Base-by-base conservation (phyloP, 2,329 filamentous ascomycete species). In the Teratosphaeria destructans region DNA sequence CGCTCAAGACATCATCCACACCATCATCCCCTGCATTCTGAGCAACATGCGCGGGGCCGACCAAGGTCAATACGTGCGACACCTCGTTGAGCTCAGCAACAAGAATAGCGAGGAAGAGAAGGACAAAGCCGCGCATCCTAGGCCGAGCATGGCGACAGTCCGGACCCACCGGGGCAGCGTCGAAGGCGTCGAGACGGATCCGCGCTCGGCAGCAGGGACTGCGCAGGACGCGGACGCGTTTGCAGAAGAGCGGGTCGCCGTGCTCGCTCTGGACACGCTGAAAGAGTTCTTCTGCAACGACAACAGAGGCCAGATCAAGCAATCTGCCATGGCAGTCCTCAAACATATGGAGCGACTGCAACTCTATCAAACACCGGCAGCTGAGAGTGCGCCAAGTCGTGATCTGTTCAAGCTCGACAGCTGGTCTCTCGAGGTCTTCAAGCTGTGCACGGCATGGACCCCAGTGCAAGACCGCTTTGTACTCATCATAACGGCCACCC, bases 391-490 rank as follows among this genome's bases (percentile, higher is more conserved):
- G 80, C 83, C 47, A 16, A 39, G 52, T 3, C 57, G 54, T 6
- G 52, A 57, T 35, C 34, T 47, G n/a, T 59, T 60, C 29, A 56
- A 57, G 52, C 7, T 37, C 26, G 80, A 82, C 66, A 76, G 78
- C 53, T 97, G 93, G 93, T 87, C 90, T 1, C 87, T 90, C 29
- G 87, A 85, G 60, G 80, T 97, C 56, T 90, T 95, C 71, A 84
- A 87, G 67, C 82, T 92, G 62, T 82, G 93, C 57, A 86, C 90
- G 16, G 84, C 85, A 60, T 97, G 92, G 91, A 88, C 91, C 0
- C 91, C 94, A 0, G 92, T 97, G 1, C 93, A 97, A 72, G 90
- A 96, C 70, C 88, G 94, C 58, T 97, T 95, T 75, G 85, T 93
- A 47, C 94, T 97, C 59, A 79, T 96, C 54, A 82, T 96, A 54